A percentile compares a stretch with the other conserved stretches of the same genome.
Evolutionary conservation across 495 filamentous ascomycete species (phyloP).

Genomic region (Pseudotulostoma volvatum): DNA sequence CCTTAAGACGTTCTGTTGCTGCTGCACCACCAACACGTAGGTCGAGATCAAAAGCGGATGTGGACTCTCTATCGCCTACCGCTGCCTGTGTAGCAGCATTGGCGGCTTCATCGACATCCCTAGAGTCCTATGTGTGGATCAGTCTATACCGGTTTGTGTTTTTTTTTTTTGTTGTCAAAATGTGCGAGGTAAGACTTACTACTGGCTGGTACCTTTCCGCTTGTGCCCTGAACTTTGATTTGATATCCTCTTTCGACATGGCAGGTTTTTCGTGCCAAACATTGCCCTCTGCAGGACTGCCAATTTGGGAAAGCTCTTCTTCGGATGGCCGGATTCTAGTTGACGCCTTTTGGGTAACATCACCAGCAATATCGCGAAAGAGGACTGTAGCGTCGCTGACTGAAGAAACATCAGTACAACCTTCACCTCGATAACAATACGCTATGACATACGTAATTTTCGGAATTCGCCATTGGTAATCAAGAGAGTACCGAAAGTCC

Average conservation of each 20-base stretch:
- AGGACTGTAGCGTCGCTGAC: constrained; percentile 77
- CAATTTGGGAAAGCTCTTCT: constrained; percentile 62
- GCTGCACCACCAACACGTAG: constrained; percentile 30
- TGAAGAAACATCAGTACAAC: constrained; percentile 16
- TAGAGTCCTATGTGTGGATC: constrained; percentile 9
- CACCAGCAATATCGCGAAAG: constrained; percentile 76
- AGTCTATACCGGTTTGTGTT: not conserved
- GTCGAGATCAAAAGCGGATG: constrained; percentile 34
- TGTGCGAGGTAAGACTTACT: constrained; percentile 13
- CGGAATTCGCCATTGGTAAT: constrained; percentile 95
- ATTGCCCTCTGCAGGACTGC: constrained; percentile 72
- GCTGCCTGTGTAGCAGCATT: constrained; percentile 40
- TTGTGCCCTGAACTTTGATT: constrained; percentile 42
- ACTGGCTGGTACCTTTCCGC: constrained; percentile 46
- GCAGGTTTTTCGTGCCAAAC: constrained; percentile 85
- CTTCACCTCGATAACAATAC: not conserved
- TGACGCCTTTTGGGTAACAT: constrained; percentile 75
- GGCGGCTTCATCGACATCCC: constrained; percentile 36
- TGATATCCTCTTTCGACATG: constrained; percentile 53
- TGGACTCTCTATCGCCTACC: constrained; percentile 26
- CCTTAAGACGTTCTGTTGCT: constrained; percentile 33
- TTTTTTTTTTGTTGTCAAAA: not conserved
- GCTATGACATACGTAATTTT: constrained; percentile 56
- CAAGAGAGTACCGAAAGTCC: constrained; percentile 73
- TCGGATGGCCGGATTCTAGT: constrained; percentile 58